Conservation (phyloP, 2,329 filamentous ascomycete genomes). For the Cladosporium velox region DNA sequence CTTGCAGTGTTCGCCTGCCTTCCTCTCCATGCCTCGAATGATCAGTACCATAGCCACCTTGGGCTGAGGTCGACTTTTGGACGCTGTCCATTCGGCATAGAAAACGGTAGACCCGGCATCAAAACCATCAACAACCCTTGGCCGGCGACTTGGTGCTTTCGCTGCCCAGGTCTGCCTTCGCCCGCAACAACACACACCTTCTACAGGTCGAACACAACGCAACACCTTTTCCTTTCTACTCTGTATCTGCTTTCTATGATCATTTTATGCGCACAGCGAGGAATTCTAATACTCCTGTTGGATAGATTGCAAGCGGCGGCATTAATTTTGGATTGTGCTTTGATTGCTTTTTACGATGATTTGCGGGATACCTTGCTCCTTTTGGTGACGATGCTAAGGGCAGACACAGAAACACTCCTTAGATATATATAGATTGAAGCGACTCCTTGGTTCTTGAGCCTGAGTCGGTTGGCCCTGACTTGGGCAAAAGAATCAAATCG, state of each 20-base stretch:
- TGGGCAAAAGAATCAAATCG: not conserved
- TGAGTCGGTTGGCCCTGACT: constrained; percentile 1
- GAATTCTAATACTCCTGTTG: not conserved
- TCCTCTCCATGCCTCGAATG: constrained; percentile 17
- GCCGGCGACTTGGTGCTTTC: constrained; percentile 21
- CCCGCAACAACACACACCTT: constrained; percentile 1
- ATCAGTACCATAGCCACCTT: constrained; percentile 26
- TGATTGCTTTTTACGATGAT: not conserved
- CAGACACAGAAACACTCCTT: not conserved
- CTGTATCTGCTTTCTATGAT: constrained; percentile 13
- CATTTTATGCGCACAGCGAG: constrained; percentile 1
- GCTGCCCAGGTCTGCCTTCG: constrained; percentile 14
- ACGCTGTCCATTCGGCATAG: constrained; percentile 1
- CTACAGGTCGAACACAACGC: constrained; percentile 5
- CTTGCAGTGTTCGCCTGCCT: constrained; percentile 20
- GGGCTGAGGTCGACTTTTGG: constrained; percentile 31
- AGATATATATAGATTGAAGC: not conserved
- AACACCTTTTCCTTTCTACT: constrained; percentile 10
- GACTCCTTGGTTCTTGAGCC: not conserved
- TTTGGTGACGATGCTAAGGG: not conserved
- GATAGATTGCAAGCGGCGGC: constrained; percentile 13
- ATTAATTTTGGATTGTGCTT: constrained; percentile 6
- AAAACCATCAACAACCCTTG: constrained; percentile 16
- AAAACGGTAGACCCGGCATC: constrained; percentile 14
- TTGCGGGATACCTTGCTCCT: not conserved